Evolutionary conservation across 495 filamentous ascomycete species (phyloP).

Genomic region (Aspergillus sclerotiicarbonarius): DNA sequence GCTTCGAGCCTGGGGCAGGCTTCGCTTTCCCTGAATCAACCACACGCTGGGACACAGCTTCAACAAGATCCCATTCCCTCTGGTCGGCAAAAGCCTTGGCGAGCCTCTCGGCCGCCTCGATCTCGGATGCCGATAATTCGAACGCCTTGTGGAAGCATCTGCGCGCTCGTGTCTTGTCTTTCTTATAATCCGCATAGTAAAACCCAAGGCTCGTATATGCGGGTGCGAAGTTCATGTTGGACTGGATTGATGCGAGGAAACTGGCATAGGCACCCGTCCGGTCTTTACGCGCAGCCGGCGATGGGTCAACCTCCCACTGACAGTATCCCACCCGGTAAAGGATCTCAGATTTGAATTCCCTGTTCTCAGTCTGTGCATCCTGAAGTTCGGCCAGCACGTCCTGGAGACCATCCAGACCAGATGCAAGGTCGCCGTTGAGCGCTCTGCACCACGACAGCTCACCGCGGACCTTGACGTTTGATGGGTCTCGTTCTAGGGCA

Average conservation of each 20-base stretch:
- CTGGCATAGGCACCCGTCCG: conserved; percentile 75
- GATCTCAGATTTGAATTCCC: conserved; percentile 75
- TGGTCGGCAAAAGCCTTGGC: conserved; percentile 81
- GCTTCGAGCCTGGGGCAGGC: conserved; percentile 86
- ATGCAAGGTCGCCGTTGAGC: conserved; percentile 68
- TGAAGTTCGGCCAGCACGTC: conserved; percentile 60
- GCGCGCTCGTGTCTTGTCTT: conserved; percentile 77
- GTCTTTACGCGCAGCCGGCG: conserved; percentile 67
- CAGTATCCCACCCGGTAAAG: conserved; percentile 87
- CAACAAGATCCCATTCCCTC: conserved; percentile 94
- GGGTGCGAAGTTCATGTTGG: conserved; percentile 85
- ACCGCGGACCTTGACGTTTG: conserved; percentile 71
- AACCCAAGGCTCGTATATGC: conserved; percentile 92
- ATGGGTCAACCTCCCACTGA: conserved; percentile 78
- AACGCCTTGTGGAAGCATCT: conserved; percentile 97
- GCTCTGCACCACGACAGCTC: conserved; percentile 91
- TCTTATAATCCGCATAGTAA: conserved; percentile 90
- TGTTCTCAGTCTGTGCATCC: conserved; percentile 52
- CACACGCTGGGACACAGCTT: conserved; percentile 85
- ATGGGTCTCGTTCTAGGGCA: conserved; percentile 66
- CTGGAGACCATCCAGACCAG: conserved; percentile 65
- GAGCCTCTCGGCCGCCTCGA: conserved; percentile 83
- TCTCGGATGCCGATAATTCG: conserved; percentile 84
- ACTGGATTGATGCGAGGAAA: conserved; percentile 81
- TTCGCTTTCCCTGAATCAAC: conserved; percentile 88